A percentile compares a stretch with the other conserved stretches of the same genome.
Evolutionary conservation across 805 yeast species (phyloP).

Genomic region (Nakazawaea ambrosiae): DNA sequence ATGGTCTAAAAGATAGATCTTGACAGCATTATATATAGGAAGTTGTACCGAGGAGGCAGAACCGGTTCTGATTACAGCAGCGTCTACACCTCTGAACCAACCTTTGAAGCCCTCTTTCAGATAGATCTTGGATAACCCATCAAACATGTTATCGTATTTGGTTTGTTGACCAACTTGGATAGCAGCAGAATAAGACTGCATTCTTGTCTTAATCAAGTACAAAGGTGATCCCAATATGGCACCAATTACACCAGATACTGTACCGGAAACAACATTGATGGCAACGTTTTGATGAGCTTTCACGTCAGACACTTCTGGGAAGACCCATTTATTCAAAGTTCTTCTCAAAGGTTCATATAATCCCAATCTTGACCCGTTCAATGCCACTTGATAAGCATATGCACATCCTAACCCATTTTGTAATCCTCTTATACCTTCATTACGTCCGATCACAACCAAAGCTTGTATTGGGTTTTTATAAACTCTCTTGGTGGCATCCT

Average conservation of each 20-base stretch:
- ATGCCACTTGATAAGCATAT: conserved; percentile 80
- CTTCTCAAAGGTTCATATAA: conserved; percentile 84
- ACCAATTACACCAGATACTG: conserved; percentile 80
- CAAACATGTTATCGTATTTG: conserved; percentile 60
- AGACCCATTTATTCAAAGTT: conserved; percentile 44
- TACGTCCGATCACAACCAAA: conserved; percentile 55
- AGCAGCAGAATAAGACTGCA: conserved; percentile 79
- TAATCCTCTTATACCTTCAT: conserved; percentile 82
- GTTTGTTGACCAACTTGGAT: conserved; percentile 88
- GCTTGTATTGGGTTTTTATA: conserved; percentile 89
- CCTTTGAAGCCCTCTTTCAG: conserved; percentile 70
- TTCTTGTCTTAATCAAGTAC: conserved; percentile 87
- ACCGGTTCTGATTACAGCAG: conserved; percentile 91
- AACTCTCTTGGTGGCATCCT: conserved; percentile 38
- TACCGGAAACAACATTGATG: conserved; percentile 76
- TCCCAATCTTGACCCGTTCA: conserved; percentile 93
- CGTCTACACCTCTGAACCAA: conserved; percentile 84
- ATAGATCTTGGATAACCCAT: conserved; percentile 62
- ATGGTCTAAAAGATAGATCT: conserved; percentile 49
- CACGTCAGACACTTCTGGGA: conserved; percentile 38
- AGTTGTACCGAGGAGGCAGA: conserved; percentile 93
- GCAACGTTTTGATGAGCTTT: conserved; percentile 40
- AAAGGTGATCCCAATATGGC: conserved; percentile 88
- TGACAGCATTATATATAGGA: conserved; percentile 81
- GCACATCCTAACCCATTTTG: conserved; percentile 91